Evolutionary conservation across 2,329 filamentous ascomycete genomes (phyloP).

Genomic region (Chrysoporthe cubensis): DNA sequence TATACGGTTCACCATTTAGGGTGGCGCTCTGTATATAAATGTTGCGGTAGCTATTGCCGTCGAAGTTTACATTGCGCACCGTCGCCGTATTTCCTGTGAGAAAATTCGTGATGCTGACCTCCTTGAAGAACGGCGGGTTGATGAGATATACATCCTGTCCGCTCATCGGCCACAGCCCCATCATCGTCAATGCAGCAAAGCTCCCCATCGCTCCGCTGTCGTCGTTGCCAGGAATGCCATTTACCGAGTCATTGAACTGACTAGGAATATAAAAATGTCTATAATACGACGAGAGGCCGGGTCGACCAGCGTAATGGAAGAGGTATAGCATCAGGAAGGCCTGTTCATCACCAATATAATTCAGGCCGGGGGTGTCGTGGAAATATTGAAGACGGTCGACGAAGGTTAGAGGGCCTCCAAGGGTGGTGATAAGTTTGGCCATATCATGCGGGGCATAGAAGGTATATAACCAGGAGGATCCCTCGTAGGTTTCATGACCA

Average conservation of each 20-base stretch:
- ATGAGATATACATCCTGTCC: constrained; percentile 68
- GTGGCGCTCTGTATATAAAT: constrained; percentile 63
- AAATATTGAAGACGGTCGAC: constrained; percentile 59
- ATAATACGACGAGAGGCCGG: constrained; percentile 51
- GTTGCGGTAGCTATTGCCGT: constrained; percentile 51
- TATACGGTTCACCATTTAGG: constrained; percentile 58
- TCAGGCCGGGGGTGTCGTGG: constrained; percentile 46
- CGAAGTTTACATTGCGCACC: constrained; percentile 60
- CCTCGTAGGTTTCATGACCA: constrained; percentile 70
- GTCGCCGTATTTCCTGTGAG: constrained; percentile 60
- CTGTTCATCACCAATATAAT: constrained; percentile 53
- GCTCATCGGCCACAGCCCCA: constrained; percentile 64
- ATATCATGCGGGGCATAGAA: constrained; percentile 56
- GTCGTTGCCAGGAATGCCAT: constrained; percentile 66
- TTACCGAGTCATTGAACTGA: constrained; percentile 59
- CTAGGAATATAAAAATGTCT: constrained; percentile 64
- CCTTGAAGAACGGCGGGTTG: constrained; percentile 63
- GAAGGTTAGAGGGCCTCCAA: constrained; percentile 58
- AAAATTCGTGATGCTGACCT: constrained; percentile 54
- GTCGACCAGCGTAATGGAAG: constrained; percentile 66
- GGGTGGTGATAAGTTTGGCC: constrained; percentile 50
- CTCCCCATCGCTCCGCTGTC: constrained; percentile 67
- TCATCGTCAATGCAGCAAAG: constrained; percentile 61
- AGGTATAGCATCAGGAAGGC: constrained; percentile 63
- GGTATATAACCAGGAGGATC: constrained; percentile 69